A percentile compares a stretch with the other conserved stretches of the same genome.
phyloP scores from a whole-genome alignment of 257 asterid species.

The Nicotiana benthamiana region DNA sequence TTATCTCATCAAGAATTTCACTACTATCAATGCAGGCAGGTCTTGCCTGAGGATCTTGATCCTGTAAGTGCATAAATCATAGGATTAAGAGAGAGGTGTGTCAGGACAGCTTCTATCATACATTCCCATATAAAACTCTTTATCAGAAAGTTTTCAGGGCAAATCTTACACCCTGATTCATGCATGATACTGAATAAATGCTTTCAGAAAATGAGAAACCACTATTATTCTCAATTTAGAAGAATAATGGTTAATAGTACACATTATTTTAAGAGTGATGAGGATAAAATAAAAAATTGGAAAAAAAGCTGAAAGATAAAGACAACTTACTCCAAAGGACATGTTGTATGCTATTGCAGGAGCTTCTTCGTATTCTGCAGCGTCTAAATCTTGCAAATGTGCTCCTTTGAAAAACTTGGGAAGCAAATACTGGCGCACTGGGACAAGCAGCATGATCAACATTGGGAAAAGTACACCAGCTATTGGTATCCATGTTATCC shows the following conservation, averaged over 20 bases:
- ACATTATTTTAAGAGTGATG: not conserved
- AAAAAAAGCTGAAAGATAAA: not conserved
- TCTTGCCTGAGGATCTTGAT: constrained; percentile 37
- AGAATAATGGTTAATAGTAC: not conserved
- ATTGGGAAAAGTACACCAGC: constrained; percentile 95
- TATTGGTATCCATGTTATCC: constrained; percentile 90
- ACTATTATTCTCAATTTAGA: not conserved
- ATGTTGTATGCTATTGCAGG: constrained; percentile 62
- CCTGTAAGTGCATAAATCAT: constrained; percentile 24
- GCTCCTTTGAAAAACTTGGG: constrained; percentile 83
- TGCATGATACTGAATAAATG: not conserved
- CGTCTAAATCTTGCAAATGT: constrained; percentile 88
- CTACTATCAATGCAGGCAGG: constrained; percentile 34
- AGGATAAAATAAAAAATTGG: not conserved
- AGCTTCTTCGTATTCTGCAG: constrained; percentile 95
- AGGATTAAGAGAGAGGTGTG: not conserved
- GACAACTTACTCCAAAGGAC: constrained; percentile 49
- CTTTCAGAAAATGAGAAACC: not conserved
- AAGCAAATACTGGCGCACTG: constrained; percentile 78
- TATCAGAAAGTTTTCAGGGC: not conserved
- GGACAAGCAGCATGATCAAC: constrained; percentile 89
- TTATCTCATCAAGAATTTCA: constrained; percentile 66
- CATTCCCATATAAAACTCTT: not conserved
- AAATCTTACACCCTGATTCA: not conserved
- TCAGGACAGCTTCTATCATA: not conserved